Percentiles rank a stretch among this genome's conserved stretches.
These are phyloP conservation scores for Amanita thiersii DNA, from an alignment of 768 basidiomycete genomes.

Conservation along the genomic window DNA sequence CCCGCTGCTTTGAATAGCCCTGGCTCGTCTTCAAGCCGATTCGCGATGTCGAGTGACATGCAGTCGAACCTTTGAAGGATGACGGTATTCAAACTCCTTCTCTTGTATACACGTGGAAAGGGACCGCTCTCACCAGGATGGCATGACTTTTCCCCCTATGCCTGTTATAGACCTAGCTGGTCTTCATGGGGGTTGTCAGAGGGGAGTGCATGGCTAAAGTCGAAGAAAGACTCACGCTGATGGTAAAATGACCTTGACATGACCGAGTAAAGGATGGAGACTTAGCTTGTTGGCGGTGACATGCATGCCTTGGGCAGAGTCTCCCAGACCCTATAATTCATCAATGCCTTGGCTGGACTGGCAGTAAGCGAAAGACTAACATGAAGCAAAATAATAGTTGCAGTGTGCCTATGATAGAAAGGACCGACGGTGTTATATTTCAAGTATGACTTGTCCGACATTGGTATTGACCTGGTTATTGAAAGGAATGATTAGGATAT, in stretches of 20 bases:
- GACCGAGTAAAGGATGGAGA: conserved; percentile 28
- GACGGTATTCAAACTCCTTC: background rate
- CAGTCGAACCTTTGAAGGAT: conserved; percentile 44
- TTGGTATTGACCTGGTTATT: conserved; percentile 1
- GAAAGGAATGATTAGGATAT: conserved; percentile 4
- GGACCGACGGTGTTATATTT: conserved; percentile 8
- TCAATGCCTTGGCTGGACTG: background rate
- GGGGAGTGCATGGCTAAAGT: conserved; percentile 10
- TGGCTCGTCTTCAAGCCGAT: conserved; percentile 48
- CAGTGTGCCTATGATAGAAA: conserved; percentile 24
- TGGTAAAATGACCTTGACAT: conserved; percentile 66
- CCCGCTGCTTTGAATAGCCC: conserved; percentile 40
- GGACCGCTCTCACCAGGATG: conserved; percentile 32
- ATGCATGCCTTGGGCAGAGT: conserved; percentile 47
- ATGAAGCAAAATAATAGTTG: conserved; percentile 66
- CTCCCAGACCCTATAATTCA: conserved; percentile 34
- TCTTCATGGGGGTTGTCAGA: conserved; percentile 3
- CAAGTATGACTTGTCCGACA: conserved; percentile 8
- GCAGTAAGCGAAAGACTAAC: conserved; percentile 24
- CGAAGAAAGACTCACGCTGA: conserved; percentile 30
- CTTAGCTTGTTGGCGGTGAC: conserved; percentile 42
- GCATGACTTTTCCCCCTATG: conserved; percentile 43
- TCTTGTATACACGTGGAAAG: background rate
- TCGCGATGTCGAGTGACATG: conserved; percentile 32
- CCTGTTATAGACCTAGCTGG: conserved; percentile 42